These are phyloP conservation scores for Xerocomus minutiporus DNA, from an alignment of 1,284 basidiomycete genomes.

Conservation along the genomic window DNA sequence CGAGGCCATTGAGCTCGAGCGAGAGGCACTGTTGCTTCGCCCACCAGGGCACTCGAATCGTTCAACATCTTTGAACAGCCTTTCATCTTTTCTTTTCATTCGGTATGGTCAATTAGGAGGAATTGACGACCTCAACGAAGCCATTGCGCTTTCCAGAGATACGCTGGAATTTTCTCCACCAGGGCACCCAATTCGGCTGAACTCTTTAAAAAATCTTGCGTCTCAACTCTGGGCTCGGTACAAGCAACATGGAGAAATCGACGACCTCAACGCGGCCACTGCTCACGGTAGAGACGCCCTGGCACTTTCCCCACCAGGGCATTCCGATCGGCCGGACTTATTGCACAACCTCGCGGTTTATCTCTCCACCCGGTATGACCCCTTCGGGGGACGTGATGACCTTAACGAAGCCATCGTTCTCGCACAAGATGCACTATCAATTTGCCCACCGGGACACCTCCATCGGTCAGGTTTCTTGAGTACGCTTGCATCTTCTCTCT, in stretches of 20 bases:
- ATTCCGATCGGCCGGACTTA: neutral
- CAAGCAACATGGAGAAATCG: neutral
- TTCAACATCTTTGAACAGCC: neutral
- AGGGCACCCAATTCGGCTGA: neutral
- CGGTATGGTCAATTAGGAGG: neutral
- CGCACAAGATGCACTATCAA: neutral
- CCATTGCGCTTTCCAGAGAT: neutral
- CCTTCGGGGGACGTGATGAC: neutral
- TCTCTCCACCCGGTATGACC: neutral
- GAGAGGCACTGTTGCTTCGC: neutral
- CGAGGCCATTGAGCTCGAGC: neutral
- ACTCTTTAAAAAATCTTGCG: neutral
- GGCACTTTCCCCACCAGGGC: neutral
- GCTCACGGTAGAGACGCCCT: neutral
- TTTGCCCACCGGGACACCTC: neutral
- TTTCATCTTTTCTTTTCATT: neutral
- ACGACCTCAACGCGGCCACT: neutral
- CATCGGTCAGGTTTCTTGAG: neutral
- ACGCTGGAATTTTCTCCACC: neutral
- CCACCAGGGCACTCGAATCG: neutral
- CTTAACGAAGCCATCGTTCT: neutral
- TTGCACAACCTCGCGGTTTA: neutral
- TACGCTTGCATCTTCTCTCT: neutral
- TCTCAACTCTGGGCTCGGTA: neutral
- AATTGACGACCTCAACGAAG: neutral